Conservation (phyloP, 257 asterid genomes). For the Solanum microdontum region DNA sequence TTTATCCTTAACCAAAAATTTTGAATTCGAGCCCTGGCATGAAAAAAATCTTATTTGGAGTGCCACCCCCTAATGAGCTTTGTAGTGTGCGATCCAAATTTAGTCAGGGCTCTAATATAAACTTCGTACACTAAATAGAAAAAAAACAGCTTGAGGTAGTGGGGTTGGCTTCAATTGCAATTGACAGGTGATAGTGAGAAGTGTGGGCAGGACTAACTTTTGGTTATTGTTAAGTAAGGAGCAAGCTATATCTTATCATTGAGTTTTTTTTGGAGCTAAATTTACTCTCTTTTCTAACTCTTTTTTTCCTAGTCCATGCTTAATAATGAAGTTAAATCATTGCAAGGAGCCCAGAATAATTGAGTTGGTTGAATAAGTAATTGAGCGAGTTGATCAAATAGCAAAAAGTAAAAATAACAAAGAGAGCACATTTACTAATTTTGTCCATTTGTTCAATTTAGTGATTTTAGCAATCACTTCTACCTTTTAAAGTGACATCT, state of each 20-base stretch:
- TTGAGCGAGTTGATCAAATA: background rate
- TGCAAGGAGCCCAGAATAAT: background rate
- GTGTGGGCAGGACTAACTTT: background rate
- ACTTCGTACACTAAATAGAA: no score
- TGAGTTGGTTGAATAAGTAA: background rate
- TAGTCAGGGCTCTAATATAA: rapidly evolving
- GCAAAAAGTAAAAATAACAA: no score
- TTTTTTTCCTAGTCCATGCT: background rate
- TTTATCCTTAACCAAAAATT: no score
- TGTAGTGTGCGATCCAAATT: rapidly evolving
- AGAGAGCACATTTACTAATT: background rate
- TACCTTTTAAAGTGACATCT: background rate
- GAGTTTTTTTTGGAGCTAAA: background rate
- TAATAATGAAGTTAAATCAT: background rate
- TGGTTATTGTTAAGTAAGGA: background rate
- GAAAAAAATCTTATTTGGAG: no score
- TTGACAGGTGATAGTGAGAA: background rate
- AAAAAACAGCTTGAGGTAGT: background rate
- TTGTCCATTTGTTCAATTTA: background rate
- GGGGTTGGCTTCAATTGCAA: background rate
- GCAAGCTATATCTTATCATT: background rate
- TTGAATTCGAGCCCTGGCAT: rapidly evolving
- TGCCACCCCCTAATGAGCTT: rapidly evolving
- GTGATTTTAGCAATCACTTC: background rate
- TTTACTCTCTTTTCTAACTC: background rate